phyloP scores from a whole-genome alignment of 2,329 filamentous ascomycete genomes.

The Claviceps humidiphila region DNA sequence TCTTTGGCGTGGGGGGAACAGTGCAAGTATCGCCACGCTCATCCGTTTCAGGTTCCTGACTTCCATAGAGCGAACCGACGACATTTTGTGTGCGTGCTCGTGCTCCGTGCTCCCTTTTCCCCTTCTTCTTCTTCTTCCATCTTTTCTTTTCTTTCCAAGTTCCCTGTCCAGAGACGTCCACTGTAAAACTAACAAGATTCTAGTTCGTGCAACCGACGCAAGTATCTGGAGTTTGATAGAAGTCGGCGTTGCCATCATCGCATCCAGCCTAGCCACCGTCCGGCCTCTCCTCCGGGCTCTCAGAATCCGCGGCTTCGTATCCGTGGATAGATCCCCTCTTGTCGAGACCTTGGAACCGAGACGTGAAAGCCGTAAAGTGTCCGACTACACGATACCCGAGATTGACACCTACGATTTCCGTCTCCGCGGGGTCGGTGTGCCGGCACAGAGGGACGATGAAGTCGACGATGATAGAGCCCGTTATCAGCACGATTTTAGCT shows the following conservation, averaged over 20 bases:
- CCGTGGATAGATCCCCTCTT: constrained; percentile 23
- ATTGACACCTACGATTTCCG: constrained; percentile 24
- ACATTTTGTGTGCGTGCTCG: constrained; percentile 33
- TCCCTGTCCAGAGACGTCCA: too few relatives aligned
- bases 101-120: too few relatives aligned
- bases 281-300: constrained; percentile 38
- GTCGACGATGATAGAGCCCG: not conserved
- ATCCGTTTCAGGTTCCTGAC: constrained; percentile 36
- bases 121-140: not conserved
- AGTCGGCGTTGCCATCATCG: constrained; percentile 40
- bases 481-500: constrained; percentile 7
- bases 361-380: constrained; percentile 13
- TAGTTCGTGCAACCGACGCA: constrained; percentile 35
- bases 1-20: constrained; percentile 9
- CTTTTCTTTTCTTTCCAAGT: too few relatives aligned
- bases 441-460: not conserved
- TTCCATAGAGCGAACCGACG: constrained; percentile 28
- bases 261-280: constrained; percentile 40
- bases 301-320: constrained; percentile 32
- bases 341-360: constrained; percentile 14
- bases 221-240: constrained; percentile 46
- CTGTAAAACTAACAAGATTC: constrained; percentile 7
- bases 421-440: constrained; percentile 14
- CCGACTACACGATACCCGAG: constrained; percentile 10
- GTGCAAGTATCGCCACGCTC: constrained; percentile 41